Base-by-base conservation (phyloP, 345 rosid genomes). In the Citrus trifoliata region DNA sequence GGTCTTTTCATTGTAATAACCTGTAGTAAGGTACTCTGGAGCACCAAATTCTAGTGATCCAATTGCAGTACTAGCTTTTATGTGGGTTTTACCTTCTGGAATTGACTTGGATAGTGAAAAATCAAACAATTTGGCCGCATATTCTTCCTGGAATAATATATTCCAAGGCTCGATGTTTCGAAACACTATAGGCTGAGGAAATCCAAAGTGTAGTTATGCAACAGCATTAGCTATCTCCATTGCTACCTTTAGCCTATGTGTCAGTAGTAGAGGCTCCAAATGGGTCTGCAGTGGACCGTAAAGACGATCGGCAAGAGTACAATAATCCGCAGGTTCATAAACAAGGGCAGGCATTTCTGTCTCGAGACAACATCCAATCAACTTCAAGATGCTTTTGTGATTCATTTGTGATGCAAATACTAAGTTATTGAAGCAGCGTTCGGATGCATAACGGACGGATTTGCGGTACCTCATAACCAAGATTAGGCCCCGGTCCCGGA, bases 171-270 rank as follows among this genome's bases (percentile, higher is more conserved):
- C 5, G 68, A 64, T 64, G 16, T 30, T 25, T 24, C 12, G 30
- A 60, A n/a, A 60, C 10, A 77, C 60, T 53, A 85, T 59, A 1
- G 83, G 83, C 60, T 42, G 71, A 2, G 68, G 10, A 21, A 80
- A 78, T 37, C 72, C 56, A 67, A 70, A 35, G 46, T 80, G 83
- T 22, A 80, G 79, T 72, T 48, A 48, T 70, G 73, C 37, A 48
- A 70, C 67, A 5, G 35, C 82, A 67, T 74, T 65, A 18, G 80
- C 80, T 28, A 75, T 66, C 4, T 71, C 85, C 21, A 14, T 7
- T 46, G 48, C 85, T 40, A 77, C 70, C 74, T 75, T 82, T 53
- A 71, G 46, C 78, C 78, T 71, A 19, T 7, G 3, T 48, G 58
- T 46, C 82, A 79, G 71, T 22, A 76, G 77, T n/a, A 82, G 13